Conservation (phyloP, 2,329 filamentous ascomycete genomes). For the Aspergillus novoparasiticus region DNA sequence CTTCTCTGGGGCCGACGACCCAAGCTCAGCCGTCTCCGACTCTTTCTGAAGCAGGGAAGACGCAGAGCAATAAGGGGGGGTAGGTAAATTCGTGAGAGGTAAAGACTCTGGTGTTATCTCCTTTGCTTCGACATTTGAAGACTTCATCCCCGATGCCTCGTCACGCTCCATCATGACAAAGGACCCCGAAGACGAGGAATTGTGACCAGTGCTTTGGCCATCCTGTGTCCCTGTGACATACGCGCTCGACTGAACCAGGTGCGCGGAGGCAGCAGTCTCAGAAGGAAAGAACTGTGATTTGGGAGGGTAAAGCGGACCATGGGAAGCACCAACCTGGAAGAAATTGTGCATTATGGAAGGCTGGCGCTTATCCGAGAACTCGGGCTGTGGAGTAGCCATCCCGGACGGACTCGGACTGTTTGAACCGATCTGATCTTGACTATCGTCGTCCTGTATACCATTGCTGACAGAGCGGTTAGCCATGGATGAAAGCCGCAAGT, state of each 20-base stretch:
- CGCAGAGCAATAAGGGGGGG: constrained; percentile 47
- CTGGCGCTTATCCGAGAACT: constrained; percentile 90
- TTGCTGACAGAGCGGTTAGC: constrained; percentile 32
- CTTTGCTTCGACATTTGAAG: constrained; percentile 29
- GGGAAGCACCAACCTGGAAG: constrained; percentile 98
- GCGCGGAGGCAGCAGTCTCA: constrained; percentile 28
- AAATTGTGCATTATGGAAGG: constrained; percentile 94
- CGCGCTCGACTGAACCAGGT: constrained; percentile 28
- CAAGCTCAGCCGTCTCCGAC: constrained; percentile 44
- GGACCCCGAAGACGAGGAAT: constrained; percentile 42
- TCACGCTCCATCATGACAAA: constrained; percentile 46
- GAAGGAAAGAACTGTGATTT: constrained; percentile 43
- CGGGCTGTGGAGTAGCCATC: constrained; percentile 89
- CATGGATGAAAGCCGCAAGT: constrained; percentile 12
- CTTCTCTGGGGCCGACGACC: constrained; percentile 40
- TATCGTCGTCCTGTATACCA: constrained; percentile 44
- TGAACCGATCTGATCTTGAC: constrained; percentile 60
- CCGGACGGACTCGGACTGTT: constrained; percentile 84
- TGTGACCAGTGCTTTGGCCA: constrained; percentile 28
- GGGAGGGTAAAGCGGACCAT: constrained; percentile 61
- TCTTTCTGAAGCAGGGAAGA: constrained; percentile 49
- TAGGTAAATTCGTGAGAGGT: constrained; percentile 41
- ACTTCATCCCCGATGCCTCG: constrained; percentile 33
- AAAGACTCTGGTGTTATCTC: constrained; percentile 32
- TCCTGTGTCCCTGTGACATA: constrained; percentile 27